Evolutionary conservation across 768 basidiomycete species (phyloP), one percentile per base, ranked within the genome.

Genomic region (Tricholomella constricta): DNA sequence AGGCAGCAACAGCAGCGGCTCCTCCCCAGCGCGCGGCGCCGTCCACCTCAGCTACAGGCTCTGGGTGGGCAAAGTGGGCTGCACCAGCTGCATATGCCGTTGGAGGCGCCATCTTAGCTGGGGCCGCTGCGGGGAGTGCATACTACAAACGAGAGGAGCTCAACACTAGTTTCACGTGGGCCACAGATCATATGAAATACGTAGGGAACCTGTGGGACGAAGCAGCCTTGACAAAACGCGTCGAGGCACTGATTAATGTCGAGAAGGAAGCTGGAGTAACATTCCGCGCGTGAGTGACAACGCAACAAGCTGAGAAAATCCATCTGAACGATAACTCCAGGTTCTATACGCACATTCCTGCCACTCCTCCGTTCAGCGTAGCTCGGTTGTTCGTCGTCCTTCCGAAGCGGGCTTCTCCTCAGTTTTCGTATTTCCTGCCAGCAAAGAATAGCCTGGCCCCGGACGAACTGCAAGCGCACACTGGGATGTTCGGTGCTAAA

Each of bases 141-240:
- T 95, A 92, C 63, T 88, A 88, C 71, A 84, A 85, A 53, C 81
- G 88, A 46, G 85, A 90, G 11, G 89, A 92, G 23, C 70, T 97
- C 26, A 78, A 79, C 6, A 76, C 76, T 37, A 83, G 89, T 2
- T 88, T 88, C 60, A 72, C 76, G 10, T 94, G 86, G 85, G 86
- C 85, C 2, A 84, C 79, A 26, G 94, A 95, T 60, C 94, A 98
- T 67, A 82, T 97, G 84, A 89, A 87, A 63, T 98, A 88, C 67
- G 86, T 95, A 8, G 83, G 89, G 37, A 89, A 78, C 59, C 70
- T 97, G 26, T 96, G 94, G 94, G 86, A 95, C 60, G 83, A 86
- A 59, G 75, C 77, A 19, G 75, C 72, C 9, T 72, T 94, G 69
- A 75, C 76, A 34, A 70, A 65, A 52, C 78, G 94, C 19, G 61